Evolutionary conservation across 1,139 yeast genomes (phyloP), one percentile per base, ranked within the genome.

Genomic region (Zygosaccharomyces sapae): DNA sequence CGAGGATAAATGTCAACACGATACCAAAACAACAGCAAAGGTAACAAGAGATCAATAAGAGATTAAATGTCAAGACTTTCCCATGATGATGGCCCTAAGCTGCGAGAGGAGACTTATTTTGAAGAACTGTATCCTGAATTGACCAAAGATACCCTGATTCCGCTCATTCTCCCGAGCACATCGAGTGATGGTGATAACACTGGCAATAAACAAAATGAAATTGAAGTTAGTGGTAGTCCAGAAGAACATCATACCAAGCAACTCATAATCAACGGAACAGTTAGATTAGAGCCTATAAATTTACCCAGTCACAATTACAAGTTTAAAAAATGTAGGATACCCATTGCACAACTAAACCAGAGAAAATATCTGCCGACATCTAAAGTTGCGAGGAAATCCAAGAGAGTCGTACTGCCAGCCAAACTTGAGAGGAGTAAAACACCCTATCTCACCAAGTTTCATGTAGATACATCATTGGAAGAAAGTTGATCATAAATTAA

Each of bases 41-140:
- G 40, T n/a, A 12, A 25, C 27, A 8, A 24, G 8, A 34, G 20
- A 8, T 19, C 9, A 4, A 33, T 25, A 31, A 6, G 25, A 16
- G 33, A 29, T 7, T 34, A 31, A 27, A 43, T 43, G 46, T 35
- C 35, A 12, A 44, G 44, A 20, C 5, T 5, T 22, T 6, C 5
- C 8, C 25, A 22, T 16, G 67, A 64, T 47, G 67, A 62, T 35
- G 67, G 66, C 12, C 66, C 66, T 4, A 62, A 81, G 61, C 90
- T 94, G 3, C 76, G 97, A 45, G 96, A 88, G 57, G 97, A 89
- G 63, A 75, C 78, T 39, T 79, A 84, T 51, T 82, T 73, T 60
- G 66, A 70, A 44, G 89, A 83, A 48, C 75, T 83, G 48, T 86
- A 89, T 61, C 83, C 87, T 0, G 83, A 81, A 52, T 70, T 89